phyloP scores from a whole-genome alignment of 2,329 filamentous ascomycete genomes.

The Pyrenophora graminea region DNA sequence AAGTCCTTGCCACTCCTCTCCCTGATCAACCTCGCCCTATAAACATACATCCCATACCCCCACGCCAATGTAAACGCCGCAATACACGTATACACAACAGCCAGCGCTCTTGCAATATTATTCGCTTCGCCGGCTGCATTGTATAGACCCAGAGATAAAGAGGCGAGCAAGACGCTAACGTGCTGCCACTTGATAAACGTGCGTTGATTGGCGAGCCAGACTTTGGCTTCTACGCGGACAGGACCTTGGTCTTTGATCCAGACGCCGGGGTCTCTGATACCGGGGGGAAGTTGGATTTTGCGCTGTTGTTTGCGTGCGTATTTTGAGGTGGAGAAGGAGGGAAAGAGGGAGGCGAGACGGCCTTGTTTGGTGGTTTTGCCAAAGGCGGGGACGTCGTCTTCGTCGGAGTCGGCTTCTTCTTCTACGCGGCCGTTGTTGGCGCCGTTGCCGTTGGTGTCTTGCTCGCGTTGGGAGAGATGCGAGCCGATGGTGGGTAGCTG shows the following conservation, averaged over 20 bases:
- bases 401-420: slow-evolving; percentile 55
- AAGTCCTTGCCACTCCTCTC: slow-evolving; percentile 90
- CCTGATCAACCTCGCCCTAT: slow-evolving; percentile 76
- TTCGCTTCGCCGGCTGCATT: slow-evolving; percentile 80
- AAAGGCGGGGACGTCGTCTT: slow-evolving; percentile 47
- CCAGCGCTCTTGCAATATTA: slow-evolving; percentile 74
- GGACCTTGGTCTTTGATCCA: slow-evolving; percentile 96
- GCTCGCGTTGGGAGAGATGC: slow-evolving; percentile 14
- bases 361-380: slow-evolving; percentile 57
- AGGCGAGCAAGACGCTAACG: slow-evolving; percentile 84
- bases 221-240: slow-evolving; percentile 92
- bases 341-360: slow-evolving; percentile 72
- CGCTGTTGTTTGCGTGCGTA: slow-evolving; percentile 57
- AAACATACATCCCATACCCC: slow-evolving; percentile 84
- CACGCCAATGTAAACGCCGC: slow-evolving; percentile 82
- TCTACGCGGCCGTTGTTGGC: slow-evolving; percentile 44
- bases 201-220: slow-evolving; percentile 97
- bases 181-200: slow-evolving; percentile 99
- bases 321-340: slow-evolving; percentile 79
- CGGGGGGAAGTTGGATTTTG: slow-evolving; percentile 71
- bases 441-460: slow-evolving; percentile 13
- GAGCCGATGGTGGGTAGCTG: slow-evolving; percentile 22
- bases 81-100: slow-evolving; percentile 80
- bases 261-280: slow-evolving; percentile 79
- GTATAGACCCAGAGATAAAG: slow-evolving; percentile 81